Base-by-base conservation (phyloP, 148 eudicot species). In the Polygonum maritimum region DNA sequence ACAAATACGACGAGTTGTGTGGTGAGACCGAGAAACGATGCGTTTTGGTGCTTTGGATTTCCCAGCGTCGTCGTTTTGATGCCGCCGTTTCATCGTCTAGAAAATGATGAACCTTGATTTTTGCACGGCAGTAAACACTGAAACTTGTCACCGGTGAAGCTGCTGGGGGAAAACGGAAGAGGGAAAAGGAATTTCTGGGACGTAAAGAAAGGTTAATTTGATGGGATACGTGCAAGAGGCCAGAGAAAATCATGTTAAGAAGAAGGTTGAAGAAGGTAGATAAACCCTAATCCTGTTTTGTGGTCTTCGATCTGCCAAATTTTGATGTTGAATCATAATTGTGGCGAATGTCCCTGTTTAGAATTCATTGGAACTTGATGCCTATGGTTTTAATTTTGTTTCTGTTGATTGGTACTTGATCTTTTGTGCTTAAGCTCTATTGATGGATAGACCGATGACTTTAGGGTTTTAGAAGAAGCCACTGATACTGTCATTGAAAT, bases 201-300 rank as follows among this genome's bases (percentile, higher is more conserved):
- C 40, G 9, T 13, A 35, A 67, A 10, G 6, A 35, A 21, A 3
- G 13, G 14, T 33, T 38, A 67, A 67, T 67, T 65, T 44, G 33
- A 94, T 94, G 98, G 90, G 97, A 2, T 88, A 77, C 48, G 79
- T 94, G 8, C 77, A 90, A 83, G 91, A 94, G 88, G 98, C 98
- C 55, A 87, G 92, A 84, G 91, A 94, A 83, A 94, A 94, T 73
- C 98, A 94, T 76, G 97, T 94, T 51, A 94, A 94, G 87, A 94
- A 94, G 93, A 94, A 94, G 78, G 98, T 92, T 44, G 97, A 94
- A 87, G 98, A 94, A 94, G 98, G 98, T 77, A 18, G n/a, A 18
- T 41, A 36, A 54, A 55, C 69, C 67, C 69, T 39, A 55, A 52
- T 75, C 31, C 40, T 15, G 2, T 22, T 22, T 33, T 74, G 47